Evolutionary conservation across 352 stramenopile species (phyloP).

Genomic region (Globisporangium carolinianum): DNA sequence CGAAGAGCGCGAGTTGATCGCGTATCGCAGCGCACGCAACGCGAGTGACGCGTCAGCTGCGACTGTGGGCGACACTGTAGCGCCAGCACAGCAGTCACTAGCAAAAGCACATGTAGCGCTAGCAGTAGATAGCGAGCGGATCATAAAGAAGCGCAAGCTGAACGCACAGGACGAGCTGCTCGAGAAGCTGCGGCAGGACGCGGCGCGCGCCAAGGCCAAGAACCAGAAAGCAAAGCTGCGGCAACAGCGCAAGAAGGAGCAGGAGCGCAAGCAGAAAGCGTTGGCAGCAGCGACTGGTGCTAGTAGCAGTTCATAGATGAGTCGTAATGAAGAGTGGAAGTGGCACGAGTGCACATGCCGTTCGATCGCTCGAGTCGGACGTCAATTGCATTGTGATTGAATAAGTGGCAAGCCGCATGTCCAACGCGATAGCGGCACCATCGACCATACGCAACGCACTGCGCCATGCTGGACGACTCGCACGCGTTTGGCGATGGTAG

Average conservation of each 20-base stretch:
- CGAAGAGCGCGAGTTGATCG: conserved; percentile 57
- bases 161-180: conserved; percentile 65
- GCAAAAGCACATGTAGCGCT: not conserved
- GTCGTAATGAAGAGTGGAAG: no score
- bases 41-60: not conserved
- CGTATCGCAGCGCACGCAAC: conserved; percentile 19
- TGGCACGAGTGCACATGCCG: no score
- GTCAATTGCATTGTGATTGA: no score
- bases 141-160: conserved; percentile 51
- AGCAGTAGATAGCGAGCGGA: not conserved
- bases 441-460: no score
- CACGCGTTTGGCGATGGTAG: no score
- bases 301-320: no score
- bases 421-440: no score
- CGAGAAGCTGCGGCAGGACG: conserved; percentile 58
- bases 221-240: conserved; percentile 72
- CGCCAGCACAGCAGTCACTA: not conserved
- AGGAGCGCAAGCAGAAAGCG: conserved; percentile 24
- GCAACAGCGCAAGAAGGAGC: conserved; percentile 70
- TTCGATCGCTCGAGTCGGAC: no score
- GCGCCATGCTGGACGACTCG: no score
- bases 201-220: conserved; percentile 57
- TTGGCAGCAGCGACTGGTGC: not conserved
- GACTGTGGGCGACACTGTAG: not conserved
- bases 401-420: no score